These are phyloP conservation scores for Boletus insuetus DNA, from an alignment of 768 basidiomycete genomes.

Conservation along the genomic window DNA sequence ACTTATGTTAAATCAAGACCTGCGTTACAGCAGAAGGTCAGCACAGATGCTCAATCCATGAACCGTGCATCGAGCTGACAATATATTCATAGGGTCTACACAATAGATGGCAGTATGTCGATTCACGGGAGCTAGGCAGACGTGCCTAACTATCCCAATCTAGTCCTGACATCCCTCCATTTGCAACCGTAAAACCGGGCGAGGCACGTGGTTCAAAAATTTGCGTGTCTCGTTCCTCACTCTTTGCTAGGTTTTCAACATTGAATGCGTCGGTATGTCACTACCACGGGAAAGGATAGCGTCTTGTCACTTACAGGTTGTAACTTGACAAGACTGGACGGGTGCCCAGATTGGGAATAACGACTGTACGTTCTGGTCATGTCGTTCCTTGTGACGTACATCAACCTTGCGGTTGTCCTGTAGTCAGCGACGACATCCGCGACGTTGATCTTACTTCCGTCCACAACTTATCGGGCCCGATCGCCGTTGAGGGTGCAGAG, in stretches of 20 bases:
- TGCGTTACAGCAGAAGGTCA: conserved; percentile 56
- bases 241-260: conserved; percentile 54
- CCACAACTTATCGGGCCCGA: conserved; percentile 75
- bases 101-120: conserved; percentile 71
- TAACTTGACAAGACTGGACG: conserved; percentile 59
- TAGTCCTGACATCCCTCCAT: conserved; percentile 64
- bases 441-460: conserved; percentile 62
- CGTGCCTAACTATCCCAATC: background rate
- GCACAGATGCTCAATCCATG: background rate
- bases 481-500: conserved; percentile 72
- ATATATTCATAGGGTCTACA: conserved; percentile 49
- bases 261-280: conserved; percentile 61
- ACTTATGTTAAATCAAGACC: conserved; percentile 30
- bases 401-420: background rate
- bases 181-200: conserved; percentile 61
- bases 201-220: conserved; percentile 34
- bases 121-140: background rate
- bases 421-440: conserved; percentile 66
- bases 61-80: background rate
- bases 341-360: conserved; percentile 79
- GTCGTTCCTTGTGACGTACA: background rate
- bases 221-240: background rate
- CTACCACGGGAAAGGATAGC: background rate
- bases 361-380: conserved; percentile 44
- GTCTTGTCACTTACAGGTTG: background rate